Base-by-base conservation (phyloP, 495 filamentous ascomycete species). In the Apodospora peruviana region DNA sequence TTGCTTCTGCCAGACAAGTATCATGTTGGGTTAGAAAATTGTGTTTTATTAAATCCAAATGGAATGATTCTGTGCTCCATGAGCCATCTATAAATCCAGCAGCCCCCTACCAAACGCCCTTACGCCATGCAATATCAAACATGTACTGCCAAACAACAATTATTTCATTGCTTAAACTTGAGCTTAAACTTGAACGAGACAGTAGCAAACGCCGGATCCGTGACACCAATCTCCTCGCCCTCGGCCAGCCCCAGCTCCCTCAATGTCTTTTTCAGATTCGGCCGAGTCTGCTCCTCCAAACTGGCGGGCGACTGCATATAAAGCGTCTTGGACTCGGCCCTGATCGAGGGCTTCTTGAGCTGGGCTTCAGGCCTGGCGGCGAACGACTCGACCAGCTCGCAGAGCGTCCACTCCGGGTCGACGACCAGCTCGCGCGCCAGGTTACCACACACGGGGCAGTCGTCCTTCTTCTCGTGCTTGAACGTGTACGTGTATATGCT, bases 401-500 rank as follows among this genome's bases (percentile, higher is more conserved):
- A 74, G 52, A 99, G 69, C 0, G 90, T 96, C 67, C 74, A 76
- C 16, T 80, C 76, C 2, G 80, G 74, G 61, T 93, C 79, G 27
- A 90, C 81, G 9, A 76, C 58, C 43, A 96, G 71, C 37, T 82
- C 82, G 32, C 85, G 83, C 5, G 91, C 83, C 35, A 87, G 66
- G 48, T 87, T 85, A 4, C 91, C 90, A 59, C 94, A 99, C 20
- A 97, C 94, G 4, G 94, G 91, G 54, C 94, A 99, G 59, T 96
- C 94, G 7, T 81, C 71, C 62, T 96, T 96, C 71, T 86, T 84
- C 64, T 95, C 83, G 52, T 95, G 90, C 56, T 87, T 81, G 66
- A 97, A 97, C 0, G 91, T 97, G 63, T 96, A 95, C 0, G 94
- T 99, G 72, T 96, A 99, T 43, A 97, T 81, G 53, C 86, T 78